Evolutionary conservation across 164 flowering plant species (phyloP), one percentile per base, ranked within the genome.

Genomic region (Magnolia officinalis): DNA sequence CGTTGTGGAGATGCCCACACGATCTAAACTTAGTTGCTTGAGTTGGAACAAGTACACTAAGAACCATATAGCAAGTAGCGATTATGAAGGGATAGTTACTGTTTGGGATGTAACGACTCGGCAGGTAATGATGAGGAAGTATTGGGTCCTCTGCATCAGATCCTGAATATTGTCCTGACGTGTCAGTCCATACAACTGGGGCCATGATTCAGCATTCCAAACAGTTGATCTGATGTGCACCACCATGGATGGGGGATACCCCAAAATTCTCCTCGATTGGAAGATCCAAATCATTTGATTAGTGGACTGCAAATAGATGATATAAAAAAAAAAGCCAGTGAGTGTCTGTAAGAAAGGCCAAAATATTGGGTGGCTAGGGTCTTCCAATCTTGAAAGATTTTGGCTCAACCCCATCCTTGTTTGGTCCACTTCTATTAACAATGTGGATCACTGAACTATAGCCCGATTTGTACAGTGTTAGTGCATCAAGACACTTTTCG

Each of bases 61-160:
- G 82, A 91, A 87, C 81, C 89, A 87, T 71, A 90, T 96, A 74
- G 98, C 98, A 61, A 92, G 98, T 82, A 92, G 98, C 77, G 98
- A 94, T 82, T 94, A 92, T 67, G 99, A 96, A 68, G 99, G 99
- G 55, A 92, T 94, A 78, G 96, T 96, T 20, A 96, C 98, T 76
- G 95, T 96, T 80, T 96, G 99, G 98, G 99, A 96, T 86, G 96
- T 94, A 24, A 86, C 83, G 31, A 96, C 96, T 19, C 88, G 86
- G 58, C 97, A 94, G 97, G 98, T 96, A 87, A 72, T 11, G 51
- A 70, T 70, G 8, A 6, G 61, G 61, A 55, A 55, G 0, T 55
- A 11, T 55, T 1, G 10, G 61, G 61, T 16, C 13, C 61, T 55
- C 1, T 55, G 61, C 18, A 55, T 55, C 61, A 8, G 13, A 2